Percentiles rank a stretch among this genome's conserved stretches.
Conservation (phyloP, 257 asterid genomes). For the Nicotiana paniculata region DNA sequence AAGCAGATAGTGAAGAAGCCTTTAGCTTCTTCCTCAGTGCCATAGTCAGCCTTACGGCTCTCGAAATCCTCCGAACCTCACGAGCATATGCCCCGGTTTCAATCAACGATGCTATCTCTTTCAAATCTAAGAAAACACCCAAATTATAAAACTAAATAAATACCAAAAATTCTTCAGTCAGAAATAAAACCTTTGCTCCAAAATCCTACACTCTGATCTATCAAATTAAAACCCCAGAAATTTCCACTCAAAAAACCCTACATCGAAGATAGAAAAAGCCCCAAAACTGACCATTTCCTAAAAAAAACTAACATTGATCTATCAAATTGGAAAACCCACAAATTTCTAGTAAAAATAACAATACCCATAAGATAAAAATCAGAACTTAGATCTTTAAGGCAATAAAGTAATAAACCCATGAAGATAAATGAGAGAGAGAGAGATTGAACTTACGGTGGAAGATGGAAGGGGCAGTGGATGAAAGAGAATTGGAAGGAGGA, state of each 20-base stretch:
- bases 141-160: background rate
- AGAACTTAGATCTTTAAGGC: background rate
- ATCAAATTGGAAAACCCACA: background rate
- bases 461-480: constrained; percentile 34
- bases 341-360: background rate
- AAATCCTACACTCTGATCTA: background rate
- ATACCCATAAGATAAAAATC: background rate
- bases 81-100: constrained; percentile 79
- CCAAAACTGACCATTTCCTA: background rate
- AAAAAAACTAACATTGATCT: background rate
- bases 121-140: constrained; percentile 43
- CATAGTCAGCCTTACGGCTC: constrained; percentile 67
- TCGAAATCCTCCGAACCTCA: constrained; percentile 62
- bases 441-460: constrained; percentile 40
- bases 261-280: background rate
- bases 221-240: background rate
- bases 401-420: too few species aligned
- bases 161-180: background rate
- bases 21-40: constrained; percentile 66
- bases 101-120: constrained; percentile 63
- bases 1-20: constrained; percentile 47
- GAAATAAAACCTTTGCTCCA: background rate
- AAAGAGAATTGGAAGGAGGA: constrained; percentile 40
- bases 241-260: background rate
- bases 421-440: background rate